These are phyloP conservation scores for Solanum chmielewskii DNA, from an alignment of 257 asterid species.

Conservation along the genomic window DNA sequence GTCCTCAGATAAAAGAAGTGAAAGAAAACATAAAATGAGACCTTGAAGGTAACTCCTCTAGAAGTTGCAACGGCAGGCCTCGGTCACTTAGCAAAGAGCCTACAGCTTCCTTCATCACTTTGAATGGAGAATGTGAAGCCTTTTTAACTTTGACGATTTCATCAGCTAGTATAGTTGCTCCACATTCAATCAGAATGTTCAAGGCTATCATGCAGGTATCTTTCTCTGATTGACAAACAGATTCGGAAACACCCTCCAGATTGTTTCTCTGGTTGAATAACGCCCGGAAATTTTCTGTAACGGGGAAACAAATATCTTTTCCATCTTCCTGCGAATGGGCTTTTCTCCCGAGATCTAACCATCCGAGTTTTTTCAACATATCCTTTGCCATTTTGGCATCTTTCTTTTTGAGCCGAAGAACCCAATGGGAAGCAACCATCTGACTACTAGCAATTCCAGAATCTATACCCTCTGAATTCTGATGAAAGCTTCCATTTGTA, in stretches of 20 bases:
- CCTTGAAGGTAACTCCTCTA: slow-evolving; percentile 85
- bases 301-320: slow-evolving; percentile 62
- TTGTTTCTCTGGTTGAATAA: slow-evolving; percentile 20
- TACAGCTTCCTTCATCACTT: slow-evolving; percentile 66
- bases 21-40: slow-evolving; percentile 11
- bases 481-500: slow-evolving; percentile 15
- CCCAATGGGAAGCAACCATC: slow-evolving; percentile 27
- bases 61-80: slow-evolving; percentile 47
- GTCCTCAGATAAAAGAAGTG: background rate
- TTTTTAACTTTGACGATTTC: slow-evolving; percentile 52
- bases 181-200: slow-evolving; percentile 41
- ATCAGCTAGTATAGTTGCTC: slow-evolving; percentile 56
- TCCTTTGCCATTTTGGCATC: slow-evolving; percentile 77
- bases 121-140: slow-evolving; percentile 49
- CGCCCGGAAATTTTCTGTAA: slow-evolving; percentile 38
- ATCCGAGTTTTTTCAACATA: slow-evolving; percentile 64
- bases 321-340: slow-evolving; percentile 59
- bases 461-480: slow-evolving; percentile 21
- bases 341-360: slow-evolving; percentile 87
- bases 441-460: slow-evolving; percentile 13
- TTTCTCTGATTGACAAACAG: slow-evolving; percentile 17
- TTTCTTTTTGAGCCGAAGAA: slow-evolving; percentile 51
- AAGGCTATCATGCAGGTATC: slow-evolving; percentile 45
- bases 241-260: slow-evolving; percentile 19
- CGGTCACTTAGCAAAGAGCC: slow-evolving; percentile 40